phyloP scores from a whole-genome alignment of 495 filamentous ascomycete species.

The Bryoglossum gracile region DNA sequence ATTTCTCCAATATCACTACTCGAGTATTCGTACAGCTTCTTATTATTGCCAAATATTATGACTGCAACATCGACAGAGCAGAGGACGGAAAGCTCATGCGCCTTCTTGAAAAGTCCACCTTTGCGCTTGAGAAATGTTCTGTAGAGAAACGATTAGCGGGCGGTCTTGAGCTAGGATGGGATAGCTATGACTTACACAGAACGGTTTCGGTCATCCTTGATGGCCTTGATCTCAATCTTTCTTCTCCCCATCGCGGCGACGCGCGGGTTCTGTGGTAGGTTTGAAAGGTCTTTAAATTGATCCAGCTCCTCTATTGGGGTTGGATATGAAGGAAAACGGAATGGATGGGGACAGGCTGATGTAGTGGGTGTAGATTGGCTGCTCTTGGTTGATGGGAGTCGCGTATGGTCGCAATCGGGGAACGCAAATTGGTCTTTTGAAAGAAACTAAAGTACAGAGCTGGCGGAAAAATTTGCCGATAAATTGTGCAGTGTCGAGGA shows the following conservation, averaged over 20 bases:
- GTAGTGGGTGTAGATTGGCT: not conserved
- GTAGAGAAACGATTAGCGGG: conserved; percentile 11
- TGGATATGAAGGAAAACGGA: not conserved
- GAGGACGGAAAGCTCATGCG: conserved; percentile 93
- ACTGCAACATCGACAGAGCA: conserved; percentile 98
- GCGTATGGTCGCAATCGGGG: too few species aligned
- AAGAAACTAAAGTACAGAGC: not conserved
- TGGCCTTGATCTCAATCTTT: conserved; percentile 98
- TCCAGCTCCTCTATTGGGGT: conserved; percentile 17
- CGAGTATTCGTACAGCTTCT: conserved; percentile 96
- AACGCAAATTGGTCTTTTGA: not conserved
- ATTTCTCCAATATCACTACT: conserved; percentile 89
- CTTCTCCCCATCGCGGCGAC: conserved; percentile 49
- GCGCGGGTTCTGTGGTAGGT: conserved; percentile 23
- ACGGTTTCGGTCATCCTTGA: conserved; percentile 98
- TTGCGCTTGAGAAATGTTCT: conserved; percentile 98
- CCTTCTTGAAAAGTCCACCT: conserved; percentile 98
- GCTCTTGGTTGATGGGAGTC: too few species aligned
- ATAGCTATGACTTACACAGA: conserved; percentile 68
- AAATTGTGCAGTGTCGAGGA: too few species aligned
- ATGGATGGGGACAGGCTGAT: conserved; percentile 9
- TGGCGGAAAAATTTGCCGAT: not conserved
- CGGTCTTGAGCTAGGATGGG: not conserved
- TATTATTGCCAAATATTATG: conserved; percentile 96
- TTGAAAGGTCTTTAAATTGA: conserved; percentile 20